Conservation (phyloP, 306 rosid genomes). For the Castanopsis chinensis region DNA sequence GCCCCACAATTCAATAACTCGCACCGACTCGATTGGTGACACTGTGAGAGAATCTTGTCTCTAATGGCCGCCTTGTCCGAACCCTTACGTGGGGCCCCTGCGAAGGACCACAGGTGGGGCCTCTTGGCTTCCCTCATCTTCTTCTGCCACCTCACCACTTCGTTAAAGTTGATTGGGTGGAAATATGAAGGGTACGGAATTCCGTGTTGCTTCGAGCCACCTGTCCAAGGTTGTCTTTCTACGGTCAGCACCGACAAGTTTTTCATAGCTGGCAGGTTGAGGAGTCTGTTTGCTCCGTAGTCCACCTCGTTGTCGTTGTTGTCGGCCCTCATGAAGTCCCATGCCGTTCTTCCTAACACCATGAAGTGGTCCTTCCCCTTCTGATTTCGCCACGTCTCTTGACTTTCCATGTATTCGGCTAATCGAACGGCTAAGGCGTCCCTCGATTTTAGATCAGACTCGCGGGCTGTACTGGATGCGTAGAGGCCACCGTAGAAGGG, state of each 20-base stretch:
- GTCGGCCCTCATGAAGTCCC: conserved; percentile 73
- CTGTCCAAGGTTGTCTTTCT: conserved; percentile 73
- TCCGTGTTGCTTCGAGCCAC: conserved; percentile 47
- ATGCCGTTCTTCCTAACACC: conserved; percentile 74
- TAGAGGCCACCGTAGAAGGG: conserved; percentile 90
- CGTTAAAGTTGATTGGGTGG: conserved; percentile 42
- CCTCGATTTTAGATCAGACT: conserved; percentile 45
- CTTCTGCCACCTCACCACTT: conserved; percentile 51
- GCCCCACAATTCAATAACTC: conserved; percentile 38
- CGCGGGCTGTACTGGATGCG: conserved; percentile 64
- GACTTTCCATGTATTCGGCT: conserved; percentile 22
- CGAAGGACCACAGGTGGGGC: conserved; percentile 56
- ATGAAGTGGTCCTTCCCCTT: conserved; percentile 67
- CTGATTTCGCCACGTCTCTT: conserved; percentile 33
- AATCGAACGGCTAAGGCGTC: conserved; percentile 53
- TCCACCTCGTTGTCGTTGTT: conserved; percentile 17
- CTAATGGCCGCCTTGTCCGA: conserved; percentile 62
- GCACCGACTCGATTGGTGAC: conserved; percentile 42
- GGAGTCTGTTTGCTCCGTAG: conserved; percentile 68
- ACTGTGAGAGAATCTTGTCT: conserved; percentile 51
- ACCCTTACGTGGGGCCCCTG: conserved; percentile 60
- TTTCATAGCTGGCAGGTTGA: conserved; percentile 50
- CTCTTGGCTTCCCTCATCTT: conserved; percentile 21
- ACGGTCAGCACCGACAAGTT: conserved; percentile 95
- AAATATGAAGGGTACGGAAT: conserved; percentile 88